Evolutionary conservation across 345 rosid genomes (phyloP).

Genomic region (Corchorus capsularis): DNA sequence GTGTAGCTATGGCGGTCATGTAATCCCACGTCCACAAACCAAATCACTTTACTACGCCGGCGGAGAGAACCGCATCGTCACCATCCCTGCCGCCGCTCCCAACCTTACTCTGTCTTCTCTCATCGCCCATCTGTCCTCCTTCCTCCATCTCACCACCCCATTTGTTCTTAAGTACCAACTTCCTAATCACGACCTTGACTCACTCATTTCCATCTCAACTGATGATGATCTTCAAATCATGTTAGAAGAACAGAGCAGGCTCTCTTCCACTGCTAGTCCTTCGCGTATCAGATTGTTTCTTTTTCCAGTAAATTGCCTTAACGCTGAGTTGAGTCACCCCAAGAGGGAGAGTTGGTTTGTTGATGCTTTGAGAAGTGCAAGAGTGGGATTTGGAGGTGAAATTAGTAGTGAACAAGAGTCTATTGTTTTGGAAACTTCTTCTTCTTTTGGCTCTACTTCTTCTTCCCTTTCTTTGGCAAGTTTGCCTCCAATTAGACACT

Average conservation of each 20-base stretch:
- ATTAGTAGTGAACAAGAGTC: constrained; percentile 55
- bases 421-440: constrained; percentile 64
- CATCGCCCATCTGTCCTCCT: constrained; percentile 36
- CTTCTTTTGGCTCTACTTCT: constrained; percentile 79
- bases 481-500: constrained; percentile 54
- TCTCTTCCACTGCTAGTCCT: constrained; percentile 26
- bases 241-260: constrained; percentile 59
- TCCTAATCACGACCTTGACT: constrained; percentile 62
- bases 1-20: constrained; percentile 84
- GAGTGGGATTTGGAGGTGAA: constrained; percentile 34
- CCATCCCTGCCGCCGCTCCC: constrained; percentile 37
- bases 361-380: constrained; percentile 68
- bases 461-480: constrained; percentile 64
- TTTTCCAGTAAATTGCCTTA: constrained; percentile 31
- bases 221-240: constrained; percentile 71
- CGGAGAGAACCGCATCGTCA: constrained; percentile 63
- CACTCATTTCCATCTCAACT: constrained; percentile 57
- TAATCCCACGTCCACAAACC: constrained; percentile 47
- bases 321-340: constrained; percentile 52
- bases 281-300: constrained; percentile 53
- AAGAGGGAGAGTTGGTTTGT: constrained; percentile 80
- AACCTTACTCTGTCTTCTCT: constrained; percentile 32
- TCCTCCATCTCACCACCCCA: constrained; percentile 36
- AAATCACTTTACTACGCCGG: constrained; percentile 62
- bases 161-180: constrained; percentile 62